Conservation (phyloP, 169 alveolate genomes). For the Plasmodium coatneyi region DNA sequence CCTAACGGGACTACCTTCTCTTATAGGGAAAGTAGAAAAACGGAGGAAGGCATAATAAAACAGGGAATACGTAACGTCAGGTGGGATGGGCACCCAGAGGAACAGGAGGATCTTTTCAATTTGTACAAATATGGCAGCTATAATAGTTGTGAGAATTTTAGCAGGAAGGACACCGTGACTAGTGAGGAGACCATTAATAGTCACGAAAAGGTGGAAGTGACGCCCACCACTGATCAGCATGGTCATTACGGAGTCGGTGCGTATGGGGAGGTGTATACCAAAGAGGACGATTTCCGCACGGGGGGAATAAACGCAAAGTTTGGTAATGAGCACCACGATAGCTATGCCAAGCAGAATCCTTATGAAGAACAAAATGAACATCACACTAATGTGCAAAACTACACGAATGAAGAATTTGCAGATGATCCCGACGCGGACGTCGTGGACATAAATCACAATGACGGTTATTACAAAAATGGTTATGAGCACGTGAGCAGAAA, state of each 20-base stretch:
- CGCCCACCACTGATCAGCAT: background rate
- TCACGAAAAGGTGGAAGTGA: background rate
- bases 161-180: constrained; percentile 38
- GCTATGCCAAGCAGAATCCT: background rate
- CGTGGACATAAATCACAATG: constrained; percentile 29
- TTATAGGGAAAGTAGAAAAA: background rate
- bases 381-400: background rate
- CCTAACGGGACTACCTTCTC: background rate
- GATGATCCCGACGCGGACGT: background rate
- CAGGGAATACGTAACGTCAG: background rate
- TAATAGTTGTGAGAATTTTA: constrained; percentile 16
- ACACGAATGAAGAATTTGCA: background rate
- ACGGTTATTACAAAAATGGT: constrained; percentile 5
- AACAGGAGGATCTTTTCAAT: constrained; percentile 15
- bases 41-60: background rate
- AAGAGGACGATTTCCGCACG: background rate
- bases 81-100: background rate
- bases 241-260: background rate
- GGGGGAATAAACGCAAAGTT: background rate
- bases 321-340: background rate
- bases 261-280: background rate
- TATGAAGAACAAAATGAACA: constrained; percentile 19
- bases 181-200: constrained; percentile 9
- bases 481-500: background rate
- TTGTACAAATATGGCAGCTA: background rate